Conservation (phyloP, 768 basidiomycete species). For the Tricholomella constricta region DNA sequence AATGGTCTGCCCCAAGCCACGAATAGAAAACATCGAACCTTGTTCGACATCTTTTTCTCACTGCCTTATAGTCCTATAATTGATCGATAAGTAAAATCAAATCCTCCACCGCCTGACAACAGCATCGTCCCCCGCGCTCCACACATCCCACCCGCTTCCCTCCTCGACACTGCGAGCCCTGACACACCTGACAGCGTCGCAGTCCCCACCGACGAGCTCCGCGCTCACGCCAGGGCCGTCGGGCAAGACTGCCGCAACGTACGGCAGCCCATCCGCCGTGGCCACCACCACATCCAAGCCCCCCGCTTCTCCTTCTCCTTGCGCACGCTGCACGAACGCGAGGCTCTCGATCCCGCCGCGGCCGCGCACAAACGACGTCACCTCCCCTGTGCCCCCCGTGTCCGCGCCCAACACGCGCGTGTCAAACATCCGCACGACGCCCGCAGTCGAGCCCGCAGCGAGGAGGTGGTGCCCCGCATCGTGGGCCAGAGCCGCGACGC, state of each 20-base stretch:
- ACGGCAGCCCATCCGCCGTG: conserved; percentile 63
- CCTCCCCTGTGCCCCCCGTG: background rate
- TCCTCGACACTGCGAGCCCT: conserved; percentile 25
- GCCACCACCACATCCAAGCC: conserved; percentile 42
- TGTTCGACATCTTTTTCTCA: too few species aligned
- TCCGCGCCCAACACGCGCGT: conserved; percentile 29
- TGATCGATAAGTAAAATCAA: too few species aligned
- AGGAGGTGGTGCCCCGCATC: conserved; percentile 44
- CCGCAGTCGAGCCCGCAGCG: conserved; percentile 59
- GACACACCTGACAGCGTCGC: conserved; percentile 56
- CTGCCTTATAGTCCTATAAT: too few species aligned
- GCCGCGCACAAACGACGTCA: conserved; percentile 38
- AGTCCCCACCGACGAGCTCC: conserved; percentile 63
- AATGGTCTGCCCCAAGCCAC: too few species aligned
- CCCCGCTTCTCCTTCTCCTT: conserved; percentile 1
- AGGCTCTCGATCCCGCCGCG: conserved; percentile 55
- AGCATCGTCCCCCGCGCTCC: conserved; percentile 67
- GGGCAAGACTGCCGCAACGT: conserved; percentile 44
- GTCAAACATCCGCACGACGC: conserved; percentile 59
- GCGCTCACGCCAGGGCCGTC: conserved; percentile 43
- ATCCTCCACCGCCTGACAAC: conserved; percentile 48
- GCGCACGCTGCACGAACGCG: conserved; percentile 28
- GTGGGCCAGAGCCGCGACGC: conserved; percentile 43
- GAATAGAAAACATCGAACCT: too few species aligned
- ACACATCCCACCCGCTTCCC: conserved; percentile 36